Conservation (phyloP, 805 yeast genomes). For the Brettanomyces bruxellensis region DNA sequence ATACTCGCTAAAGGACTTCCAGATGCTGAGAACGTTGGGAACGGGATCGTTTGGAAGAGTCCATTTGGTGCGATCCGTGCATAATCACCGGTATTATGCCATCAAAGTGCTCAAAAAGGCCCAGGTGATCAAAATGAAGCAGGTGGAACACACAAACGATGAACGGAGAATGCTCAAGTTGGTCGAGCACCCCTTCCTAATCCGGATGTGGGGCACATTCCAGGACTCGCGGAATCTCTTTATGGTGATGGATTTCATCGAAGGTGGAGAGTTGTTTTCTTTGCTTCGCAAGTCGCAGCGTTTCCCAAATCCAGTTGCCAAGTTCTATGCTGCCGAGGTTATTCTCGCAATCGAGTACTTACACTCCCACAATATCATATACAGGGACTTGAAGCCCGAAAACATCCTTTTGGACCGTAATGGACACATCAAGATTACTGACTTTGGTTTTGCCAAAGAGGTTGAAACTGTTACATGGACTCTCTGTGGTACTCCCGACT, state of each 20-base stretch:
- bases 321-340: constrained; percentile 57
- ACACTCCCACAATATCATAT: constrained; percentile 50
- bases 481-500: constrained; percentile 57
- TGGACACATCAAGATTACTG: constrained; percentile 53
- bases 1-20: constrained; percentile 47
- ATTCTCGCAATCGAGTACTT: constrained; percentile 49
- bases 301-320: constrained; percentile 56
- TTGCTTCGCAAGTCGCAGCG: constrained; percentile 47
- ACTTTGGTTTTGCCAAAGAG: constrained; percentile 57
- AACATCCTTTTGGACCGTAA: constrained; percentile 48
- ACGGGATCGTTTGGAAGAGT: constrained; percentile 57
- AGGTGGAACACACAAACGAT: constrained; percentile 56
- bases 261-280: constrained; percentile 54
- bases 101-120: constrained; percentile 50
- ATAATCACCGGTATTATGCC: constrained; percentile 51
- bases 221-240: constrained; percentile 48
- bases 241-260: constrained; percentile 60
- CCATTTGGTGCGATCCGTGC: constrained; percentile 48
- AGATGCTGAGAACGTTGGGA: constrained; percentile 47
- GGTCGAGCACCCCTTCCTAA: constrained; percentile 52
- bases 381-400: constrained; percentile 55
- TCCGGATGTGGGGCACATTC: constrained; percentile 61
- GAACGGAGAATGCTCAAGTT: constrained; percentile 50
- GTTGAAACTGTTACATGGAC: constrained; percentile 53
- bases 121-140: constrained; percentile 52